A percentile compares a stretch with the other conserved stretches of the same genome.
Conservation (phyloP, 306 rosid species). For the Quillaja saponaria region DNA sequence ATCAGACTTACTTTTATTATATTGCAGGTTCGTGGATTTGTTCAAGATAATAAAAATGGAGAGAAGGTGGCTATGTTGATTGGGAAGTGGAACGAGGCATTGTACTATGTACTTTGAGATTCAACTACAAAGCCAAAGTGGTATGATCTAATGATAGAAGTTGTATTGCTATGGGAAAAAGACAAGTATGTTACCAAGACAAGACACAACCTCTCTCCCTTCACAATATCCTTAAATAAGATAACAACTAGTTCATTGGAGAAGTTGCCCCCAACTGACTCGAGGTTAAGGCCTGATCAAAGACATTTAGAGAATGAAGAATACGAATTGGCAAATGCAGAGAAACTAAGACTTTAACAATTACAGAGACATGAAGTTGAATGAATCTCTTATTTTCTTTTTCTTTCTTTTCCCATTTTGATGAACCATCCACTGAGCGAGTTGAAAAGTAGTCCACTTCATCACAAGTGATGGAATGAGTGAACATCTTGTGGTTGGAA, state of each 20-base stretch:
- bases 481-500: no score
- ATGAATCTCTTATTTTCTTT: no score
- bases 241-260: slow-evolving; percentile 66
- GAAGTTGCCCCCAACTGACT: slow-evolving; percentile 89
- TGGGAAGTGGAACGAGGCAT: slow-evolving; percentile 98
- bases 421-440: no score
- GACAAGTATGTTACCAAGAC: slow-evolving; percentile 65
- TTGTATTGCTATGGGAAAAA: slow-evolving; percentile 91
- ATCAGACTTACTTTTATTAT: no score
- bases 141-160: slow-evolving; percentile 98
- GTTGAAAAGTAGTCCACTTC: no score
- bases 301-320: slow-evolving; percentile 95
- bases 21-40: slow-evolving; percentile 93
- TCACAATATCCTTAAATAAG: slow-evolving; percentile 91
- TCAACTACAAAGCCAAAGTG: slow-evolving; percentile 92
- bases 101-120: slow-evolving; percentile 98
- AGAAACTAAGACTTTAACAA: slow-evolving; percentile 94
- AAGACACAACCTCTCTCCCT: slow-evolving; percentile 92
- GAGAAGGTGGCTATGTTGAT: slow-evolving; percentile 96
- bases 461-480: no score
- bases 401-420: no score
- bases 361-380: slow-evolving; percentile 87
- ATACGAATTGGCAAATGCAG: slow-evolving; percentile 84
- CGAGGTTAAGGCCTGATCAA: slow-evolving; percentile 98
- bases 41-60: slow-evolving; percentile 98